A percentile compares a stretch with the other conserved stretches of the same genome.
Evolutionary conservation across 495 filamentous ascomycete genomes (phyloP).

Genomic region (Pseudomonodictys pantanalensis): DNA sequence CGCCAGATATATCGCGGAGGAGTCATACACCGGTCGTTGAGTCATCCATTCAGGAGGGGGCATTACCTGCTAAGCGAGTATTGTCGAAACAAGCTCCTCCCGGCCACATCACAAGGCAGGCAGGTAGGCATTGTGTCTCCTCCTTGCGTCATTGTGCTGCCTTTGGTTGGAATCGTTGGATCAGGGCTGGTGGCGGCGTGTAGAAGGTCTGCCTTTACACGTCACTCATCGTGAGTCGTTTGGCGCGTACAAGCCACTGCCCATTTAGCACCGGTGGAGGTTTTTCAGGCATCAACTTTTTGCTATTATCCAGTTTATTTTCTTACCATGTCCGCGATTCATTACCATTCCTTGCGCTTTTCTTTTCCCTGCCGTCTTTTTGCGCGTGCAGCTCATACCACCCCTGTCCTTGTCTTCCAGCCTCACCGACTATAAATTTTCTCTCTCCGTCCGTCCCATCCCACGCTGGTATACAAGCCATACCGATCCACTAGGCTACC

Average conservation of each 20-base stretch:
- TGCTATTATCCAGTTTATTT: background rate
- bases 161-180: background rate
- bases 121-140: background rate
- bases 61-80: background rate
- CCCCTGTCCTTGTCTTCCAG: conserved; percentile 10
- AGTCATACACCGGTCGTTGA: conserved; percentile 2
- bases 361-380: background rate
- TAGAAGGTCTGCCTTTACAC: no score
- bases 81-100: background rate
- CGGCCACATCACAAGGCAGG: background rate
- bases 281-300: background rate
- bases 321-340: background rate
- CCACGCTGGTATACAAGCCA: background rate
- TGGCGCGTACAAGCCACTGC: no score
- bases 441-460: no score
- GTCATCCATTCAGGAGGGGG: background rate
- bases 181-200: no score
- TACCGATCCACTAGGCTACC: no score
- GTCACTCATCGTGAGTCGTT: no score
- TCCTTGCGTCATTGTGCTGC: conserved; percentile 4
- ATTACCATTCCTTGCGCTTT: no score
- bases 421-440: conserved; percentile 13
- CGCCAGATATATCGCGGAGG: conserved; percentile 1
- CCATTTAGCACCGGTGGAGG: no score
- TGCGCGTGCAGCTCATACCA: background rate